Conservation (phyloP, 257 asterid species). For the Echites panduratus region DNA sequence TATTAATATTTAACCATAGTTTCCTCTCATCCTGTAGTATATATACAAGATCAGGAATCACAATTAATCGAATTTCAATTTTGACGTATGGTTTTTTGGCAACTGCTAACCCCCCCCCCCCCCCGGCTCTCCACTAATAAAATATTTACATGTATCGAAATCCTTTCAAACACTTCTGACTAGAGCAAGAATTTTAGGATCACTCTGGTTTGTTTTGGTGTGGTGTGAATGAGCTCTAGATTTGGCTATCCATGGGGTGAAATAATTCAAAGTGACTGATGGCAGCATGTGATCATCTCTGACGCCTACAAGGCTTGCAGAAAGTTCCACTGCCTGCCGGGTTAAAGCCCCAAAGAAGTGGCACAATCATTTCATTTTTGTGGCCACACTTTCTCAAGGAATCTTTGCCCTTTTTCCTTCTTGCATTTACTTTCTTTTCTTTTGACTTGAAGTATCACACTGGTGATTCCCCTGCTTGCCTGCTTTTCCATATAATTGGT, state of each 20-base stretch:
- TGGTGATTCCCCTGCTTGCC: slow-evolving; percentile 27
- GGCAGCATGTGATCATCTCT: background rate
- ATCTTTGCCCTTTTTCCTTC: background rate
- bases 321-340: background rate
- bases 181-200: background rate
- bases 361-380: slow-evolving; percentile 10
- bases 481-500: slow-evolving; percentile 40
- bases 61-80: background rate
- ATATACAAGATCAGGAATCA: background rate
- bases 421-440: background rate
- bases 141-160: slow-evolving; percentile 7
- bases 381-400: slow-evolving; percentile 1
- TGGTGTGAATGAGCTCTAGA: background rate
- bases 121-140: background rate
- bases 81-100: background rate
- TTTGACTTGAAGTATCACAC: slow-evolving; percentile 15
- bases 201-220: too few species aligned
- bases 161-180: background rate
- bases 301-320: slow-evolving; percentile 1
- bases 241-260: slow-evolving; percentile 1
- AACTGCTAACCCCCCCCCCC: background rate
- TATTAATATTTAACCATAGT: background rate
- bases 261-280: background rate
- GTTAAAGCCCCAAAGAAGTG: background rate
- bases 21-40: background rate